Evolutionary conservation across 1,139 yeast species (phyloP), one percentile per base, ranked within the genome.

Genomic region (Arxiozyma bovina): DNA sequence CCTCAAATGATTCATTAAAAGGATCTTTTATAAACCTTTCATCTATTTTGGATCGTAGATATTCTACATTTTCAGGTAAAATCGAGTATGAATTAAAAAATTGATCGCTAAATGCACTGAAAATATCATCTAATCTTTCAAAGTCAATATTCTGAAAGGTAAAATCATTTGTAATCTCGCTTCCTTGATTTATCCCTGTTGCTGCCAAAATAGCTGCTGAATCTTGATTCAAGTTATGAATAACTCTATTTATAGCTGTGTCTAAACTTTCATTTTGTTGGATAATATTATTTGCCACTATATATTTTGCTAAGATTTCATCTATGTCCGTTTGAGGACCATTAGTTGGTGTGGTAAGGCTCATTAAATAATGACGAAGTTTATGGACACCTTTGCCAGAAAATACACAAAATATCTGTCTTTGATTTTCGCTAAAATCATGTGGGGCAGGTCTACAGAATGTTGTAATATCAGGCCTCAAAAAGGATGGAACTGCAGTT

Each of bases 371-470:
- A 50, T 79, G 80, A 58, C 96, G 79, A 59, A 89, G 75, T 57
- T 79, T 80, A 53, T 75, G 79, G 20, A 93, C 97, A 4, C 98
- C 98, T 59, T 80, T 82, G 1, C 98, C 98, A 43, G 95, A 85
- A 66, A 90, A 93, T 11, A 93, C 99, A 72, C 99, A 93, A 65
- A 93, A 93, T 52, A 88, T 79, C 21, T 85, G 80, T 61, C 85
- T 85, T 70, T 93, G 99, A 63, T 85, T 87, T 56, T 85, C 90
- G 56, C 87, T 90, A 67, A 93, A 91, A 64, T 91, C 98, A 17
- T 88, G 82, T 2, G 99, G 99, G 1, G 98, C 95, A n/a, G 85
- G 87, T 42, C 99, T 84, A 68, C 98, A 91, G 70, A 82, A 91
- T 61, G 81, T 84, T 1, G 94, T 86, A 52, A 93, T 81, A 64